phyloP scores from a whole-genome alignment of 2,329 filamentous ascomycete genomes.

The Botrytis cinerea region DNA sequence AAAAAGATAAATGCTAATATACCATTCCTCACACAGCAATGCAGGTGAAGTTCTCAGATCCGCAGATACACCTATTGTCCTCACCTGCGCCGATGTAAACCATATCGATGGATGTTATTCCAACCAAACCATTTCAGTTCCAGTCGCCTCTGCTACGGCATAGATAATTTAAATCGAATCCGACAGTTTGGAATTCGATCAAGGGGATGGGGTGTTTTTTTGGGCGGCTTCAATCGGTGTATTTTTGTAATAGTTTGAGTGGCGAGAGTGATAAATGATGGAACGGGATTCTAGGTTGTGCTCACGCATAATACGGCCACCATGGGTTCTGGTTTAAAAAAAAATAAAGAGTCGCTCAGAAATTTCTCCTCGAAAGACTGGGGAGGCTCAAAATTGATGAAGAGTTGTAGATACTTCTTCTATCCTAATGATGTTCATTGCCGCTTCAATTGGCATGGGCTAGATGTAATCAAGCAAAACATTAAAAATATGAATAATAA shows the following conservation, averaged over 20 bases:
- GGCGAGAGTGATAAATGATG: background rate
- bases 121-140: slow-evolving; percentile 16
- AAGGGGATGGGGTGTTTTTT: background rate
- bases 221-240: background rate
- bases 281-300: background rate
- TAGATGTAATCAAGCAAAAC: background rate
- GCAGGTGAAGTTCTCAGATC: slow-evolving; percentile 4
- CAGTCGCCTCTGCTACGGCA: background rate
- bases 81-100: slow-evolving; percentile 23
- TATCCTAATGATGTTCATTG: background rate
- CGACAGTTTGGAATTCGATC: background rate
- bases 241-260: background rate
- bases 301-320: background rate
- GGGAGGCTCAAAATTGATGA: background rate
- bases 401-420: background rate
- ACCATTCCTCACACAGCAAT: background rate
- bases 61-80: background rate
- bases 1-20: background rate
- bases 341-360: background rate
- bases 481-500: background rate
- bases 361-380: background rate
- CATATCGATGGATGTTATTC: slow-evolving; percentile 23
- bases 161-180: background rate
- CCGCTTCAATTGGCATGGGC: background rate
- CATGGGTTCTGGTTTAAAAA: background rate